A percentile compares a stretch with the other conserved stretches of the same genome.
These are phyloP conservation scores for Colletotrichum sp. DNA, from an alignment of 2,329 filamentous ascomycete genomes.

Conservation along the genomic window DNA sequence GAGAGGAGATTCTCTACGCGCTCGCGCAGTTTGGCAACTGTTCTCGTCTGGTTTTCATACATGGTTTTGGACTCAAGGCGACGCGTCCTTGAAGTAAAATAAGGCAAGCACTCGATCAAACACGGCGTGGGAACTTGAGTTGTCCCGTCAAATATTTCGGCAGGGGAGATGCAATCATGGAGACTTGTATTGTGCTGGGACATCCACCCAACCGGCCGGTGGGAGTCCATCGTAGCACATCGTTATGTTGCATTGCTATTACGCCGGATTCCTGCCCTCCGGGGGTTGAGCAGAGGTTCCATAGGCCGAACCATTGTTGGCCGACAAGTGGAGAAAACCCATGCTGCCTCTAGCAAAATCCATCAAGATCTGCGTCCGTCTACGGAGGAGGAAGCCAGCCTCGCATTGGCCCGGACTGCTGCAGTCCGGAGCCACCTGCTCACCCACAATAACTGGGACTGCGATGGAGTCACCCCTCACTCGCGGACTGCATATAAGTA, in stretches of 20 bases:
- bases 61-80: not conserved
- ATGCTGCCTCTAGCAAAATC: not conserved
- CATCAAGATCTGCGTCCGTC: not conserved
- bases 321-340: not conserved
- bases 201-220: not conserved
- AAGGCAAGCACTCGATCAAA: not conserved
- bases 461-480: not conserved
- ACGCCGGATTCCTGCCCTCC: not conserved
- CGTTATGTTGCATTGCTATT: not conserved
- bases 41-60: not conserved
- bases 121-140: not conserved
- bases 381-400: not conserved
- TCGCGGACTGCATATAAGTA: not conserved
- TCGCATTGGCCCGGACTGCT: not conserved
- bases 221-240: not conserved
- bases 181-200: not conserved
- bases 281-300: not conserved
- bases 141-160: not conserved
- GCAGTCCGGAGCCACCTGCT: not conserved
- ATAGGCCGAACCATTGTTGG: not conserved
- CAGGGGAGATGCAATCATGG: not conserved
- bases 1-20: slow-evolving; percentile 10
- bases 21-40: not conserved
- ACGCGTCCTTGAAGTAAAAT: not conserved
- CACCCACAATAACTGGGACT: not conserved